Conservation (phyloP, 768 basidiomycete species). For the Lactifluus echinatus region DNA sequence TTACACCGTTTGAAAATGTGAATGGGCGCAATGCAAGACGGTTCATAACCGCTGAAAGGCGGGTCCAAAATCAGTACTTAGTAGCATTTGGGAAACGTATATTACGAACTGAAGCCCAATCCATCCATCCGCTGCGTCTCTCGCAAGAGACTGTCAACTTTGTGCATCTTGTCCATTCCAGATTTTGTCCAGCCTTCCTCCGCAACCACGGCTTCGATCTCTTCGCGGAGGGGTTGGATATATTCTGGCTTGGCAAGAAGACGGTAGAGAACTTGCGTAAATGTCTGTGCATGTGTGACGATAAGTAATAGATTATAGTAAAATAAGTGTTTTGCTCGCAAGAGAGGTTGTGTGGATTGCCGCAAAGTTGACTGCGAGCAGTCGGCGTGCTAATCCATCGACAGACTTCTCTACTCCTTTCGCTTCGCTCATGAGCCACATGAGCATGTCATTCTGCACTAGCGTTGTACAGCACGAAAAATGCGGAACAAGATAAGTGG, state of each 20-base stretch:
- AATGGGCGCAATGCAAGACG: conserved; percentile 32
- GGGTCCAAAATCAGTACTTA: background rate
- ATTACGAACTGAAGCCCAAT: conserved; percentile 19
- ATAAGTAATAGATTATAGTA: background rate
- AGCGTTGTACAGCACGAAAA: background rate
- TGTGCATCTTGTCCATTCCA: conserved; percentile 26
- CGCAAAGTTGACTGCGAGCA: conserved; percentile 30
- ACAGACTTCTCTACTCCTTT: conserved; percentile 27
- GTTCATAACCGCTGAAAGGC: conserved; percentile 21
- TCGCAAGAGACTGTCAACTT: conserved; percentile 31
- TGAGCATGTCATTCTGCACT: conserved; percentile 36
- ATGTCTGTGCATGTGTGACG: conserved; percentile 18
- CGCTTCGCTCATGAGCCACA: conserved; percentile 38
- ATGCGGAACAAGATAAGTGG: background rate
- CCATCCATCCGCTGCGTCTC: conserved; percentile 27
- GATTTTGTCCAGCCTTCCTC: conserved; percentile 29
- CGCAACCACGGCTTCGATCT: conserved; percentile 24
- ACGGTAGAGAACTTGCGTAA: conserved; percentile 26
- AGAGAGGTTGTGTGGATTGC: conserved; percentile 29
- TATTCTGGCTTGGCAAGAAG: conserved; percentile 26
- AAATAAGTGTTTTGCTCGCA: conserved; percentile 13
- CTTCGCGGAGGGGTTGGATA: conserved; percentile 26
- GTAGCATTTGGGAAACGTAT: background rate
- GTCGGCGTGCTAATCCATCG: conserved; percentile 26
- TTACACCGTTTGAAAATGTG: conserved; percentile 37